phyloP scores from a whole-genome alignment of 2,329 filamentous ascomycete species.

The Fusarium sacchari region DNA sequence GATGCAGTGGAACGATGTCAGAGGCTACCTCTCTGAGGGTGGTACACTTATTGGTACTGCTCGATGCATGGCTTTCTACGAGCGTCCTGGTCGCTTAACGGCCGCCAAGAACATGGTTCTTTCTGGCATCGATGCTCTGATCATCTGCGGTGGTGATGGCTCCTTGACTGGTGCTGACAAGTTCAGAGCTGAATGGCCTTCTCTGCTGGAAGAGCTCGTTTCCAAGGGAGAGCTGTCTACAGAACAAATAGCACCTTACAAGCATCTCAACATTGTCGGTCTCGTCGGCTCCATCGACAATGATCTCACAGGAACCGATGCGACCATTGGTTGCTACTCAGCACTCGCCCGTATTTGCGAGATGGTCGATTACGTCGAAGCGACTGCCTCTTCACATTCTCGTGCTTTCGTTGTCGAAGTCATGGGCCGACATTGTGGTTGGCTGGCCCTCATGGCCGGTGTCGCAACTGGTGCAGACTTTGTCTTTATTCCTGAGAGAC shows the following conservation, averaged over 20 bases:
- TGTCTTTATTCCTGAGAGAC: conserved; percentile 95
- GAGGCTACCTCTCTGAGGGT: conserved; percentile 92
- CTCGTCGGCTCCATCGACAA: conserved; percentile 98
- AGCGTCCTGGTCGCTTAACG: conserved; percentile 82
- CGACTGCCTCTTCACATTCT: conserved; percentile 92
- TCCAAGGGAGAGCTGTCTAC: conserved; percentile 74
- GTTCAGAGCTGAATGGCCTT: conserved; percentile 92
- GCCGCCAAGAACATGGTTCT: conserved; percentile 96
- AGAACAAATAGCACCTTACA: conserved; percentile 79
- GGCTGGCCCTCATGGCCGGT: conserved; percentile 95
- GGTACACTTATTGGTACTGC: conserved; percentile 97
- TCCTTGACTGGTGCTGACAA: conserved; percentile 95
- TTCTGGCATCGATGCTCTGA: conserved; percentile 91
- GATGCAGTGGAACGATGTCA: conserved; percentile 92
- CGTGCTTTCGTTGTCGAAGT: conserved; percentile 97
- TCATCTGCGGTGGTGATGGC: conserved; percentile 97
- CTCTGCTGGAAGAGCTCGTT: conserved; percentile 86
- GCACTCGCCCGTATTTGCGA: conserved; percentile 93
- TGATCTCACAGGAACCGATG: conserved; percentile 95
- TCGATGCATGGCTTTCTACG: conserved; percentile 90
- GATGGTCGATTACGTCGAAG: conserved; percentile 96
- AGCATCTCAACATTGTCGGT: conserved; percentile 93
- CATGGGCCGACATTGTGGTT: conserved; percentile 98
- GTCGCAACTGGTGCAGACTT: conserved; percentile 96
- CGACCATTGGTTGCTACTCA: conserved; percentile 96